Evolutionary conservation across 192 early-diverging fungal species (phyloP).

Genomic region (Coemansia sp.): DNA sequence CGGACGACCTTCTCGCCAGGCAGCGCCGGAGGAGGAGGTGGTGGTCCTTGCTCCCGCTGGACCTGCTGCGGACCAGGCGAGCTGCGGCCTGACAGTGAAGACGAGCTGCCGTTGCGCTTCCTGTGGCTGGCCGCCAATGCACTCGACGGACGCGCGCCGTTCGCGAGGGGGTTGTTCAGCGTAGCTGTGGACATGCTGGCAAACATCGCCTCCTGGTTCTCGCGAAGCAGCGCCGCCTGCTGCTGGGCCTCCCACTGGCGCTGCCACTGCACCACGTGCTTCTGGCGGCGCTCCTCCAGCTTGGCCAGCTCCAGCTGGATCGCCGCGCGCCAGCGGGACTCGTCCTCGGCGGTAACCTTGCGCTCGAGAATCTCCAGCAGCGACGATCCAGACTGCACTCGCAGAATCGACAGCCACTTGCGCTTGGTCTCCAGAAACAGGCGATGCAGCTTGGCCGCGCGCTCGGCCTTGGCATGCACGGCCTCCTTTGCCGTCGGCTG

Average conservation of each 20-base stretch:
- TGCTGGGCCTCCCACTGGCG: constrained; percentile 56
- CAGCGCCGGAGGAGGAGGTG: constrained; percentile 43
- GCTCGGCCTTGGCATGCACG: constrained; percentile 55
- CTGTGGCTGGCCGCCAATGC: constrained; percentile 14
- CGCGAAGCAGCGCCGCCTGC: constrained; percentile 40
- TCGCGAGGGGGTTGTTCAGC: background rate
- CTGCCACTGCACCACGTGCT: constrained; percentile 50
- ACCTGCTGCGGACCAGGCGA: constrained; percentile 30
- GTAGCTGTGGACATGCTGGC: constrained; percentile 18
- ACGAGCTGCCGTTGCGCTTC: constrained; percentile 17
- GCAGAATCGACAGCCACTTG: constrained; percentile 77
- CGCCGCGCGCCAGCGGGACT: constrained; percentile 60
- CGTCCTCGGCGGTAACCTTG: constrained; percentile 71
- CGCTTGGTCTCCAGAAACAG: constrained; percentile 90
- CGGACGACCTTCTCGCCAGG: constrained; percentile 53
- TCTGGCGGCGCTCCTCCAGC: constrained; percentile 47
- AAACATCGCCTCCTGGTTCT: constrained; percentile 42
- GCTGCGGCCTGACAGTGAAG: constrained; percentile 43
- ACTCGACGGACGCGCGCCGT: constrained; percentile 18
- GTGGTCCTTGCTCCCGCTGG: constrained; percentile 11
- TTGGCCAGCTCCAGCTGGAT: constrained; percentile 56
- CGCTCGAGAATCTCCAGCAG: constrained; percentile 84
- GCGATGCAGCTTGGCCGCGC: constrained; percentile 60
- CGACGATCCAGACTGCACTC: constrained; percentile 79
- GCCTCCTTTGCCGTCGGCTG: constrained; percentile 56